A percentile compares a stretch with the other conserved stretches of the same genome.
These are phyloP conservation scores for Euphorbia lathyris DNA, from an alignment of 345 rosid genomes.

Conservation along the genomic window DNA sequence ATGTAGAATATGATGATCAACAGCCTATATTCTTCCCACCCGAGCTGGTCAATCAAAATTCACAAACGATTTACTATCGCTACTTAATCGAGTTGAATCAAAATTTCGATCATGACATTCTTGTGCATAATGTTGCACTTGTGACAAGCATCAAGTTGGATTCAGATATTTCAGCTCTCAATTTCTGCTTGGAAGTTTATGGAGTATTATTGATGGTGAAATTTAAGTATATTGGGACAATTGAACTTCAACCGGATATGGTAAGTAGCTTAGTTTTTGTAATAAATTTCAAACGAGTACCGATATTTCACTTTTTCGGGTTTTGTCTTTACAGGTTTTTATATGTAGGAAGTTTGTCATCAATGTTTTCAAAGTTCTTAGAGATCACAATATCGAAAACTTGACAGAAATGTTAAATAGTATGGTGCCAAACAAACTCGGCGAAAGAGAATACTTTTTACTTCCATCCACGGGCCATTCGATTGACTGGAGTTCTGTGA, in stretches of 20 bases:
- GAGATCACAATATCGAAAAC: slow-evolving; percentile 41
- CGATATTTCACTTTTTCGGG: no score
- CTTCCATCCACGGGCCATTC: slow-evolving; percentile 43
- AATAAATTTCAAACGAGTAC: no score
- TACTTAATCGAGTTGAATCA: slow-evolving; percentile 55
- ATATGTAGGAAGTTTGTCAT: slow-evolving; percentile 64
- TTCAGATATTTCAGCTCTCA: slow-evolving; percentile 35
- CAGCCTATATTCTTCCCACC: slow-evolving; percentile 68
- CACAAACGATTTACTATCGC: slow-evolving; percentile 39
- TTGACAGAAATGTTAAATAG: slow-evolving; percentile 34
- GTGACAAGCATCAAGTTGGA: slow-evolving; percentile 48
- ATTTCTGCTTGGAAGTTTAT: no score
- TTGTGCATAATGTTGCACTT: slow-evolving; percentile 54
- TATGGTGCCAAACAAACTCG: slow-evolving; percentile 22
- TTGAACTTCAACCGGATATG: no score
- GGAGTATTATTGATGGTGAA: no score
- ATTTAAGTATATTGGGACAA: no score
- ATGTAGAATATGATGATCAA: slow-evolving; percentile 38
- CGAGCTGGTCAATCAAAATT: slow-evolving; percentile 17
- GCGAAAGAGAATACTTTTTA: slow-evolving; percentile 58
- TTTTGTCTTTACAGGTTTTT: slow-evolving; percentile 42
- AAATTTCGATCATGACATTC: slow-evolving; percentile 34
- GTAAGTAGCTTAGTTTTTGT: no score
- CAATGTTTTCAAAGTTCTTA: slow-evolving; percentile 56
- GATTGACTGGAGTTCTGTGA: slow-evolving; percentile 56